Percentiles rank a stretch among this genome's conserved stretches.
These are phyloP conservation scores for Beauveria pseudobassiana DNA, from an alignment of 2,329 filamentous ascomycete species.

Conservation along the genomic window DNA sequence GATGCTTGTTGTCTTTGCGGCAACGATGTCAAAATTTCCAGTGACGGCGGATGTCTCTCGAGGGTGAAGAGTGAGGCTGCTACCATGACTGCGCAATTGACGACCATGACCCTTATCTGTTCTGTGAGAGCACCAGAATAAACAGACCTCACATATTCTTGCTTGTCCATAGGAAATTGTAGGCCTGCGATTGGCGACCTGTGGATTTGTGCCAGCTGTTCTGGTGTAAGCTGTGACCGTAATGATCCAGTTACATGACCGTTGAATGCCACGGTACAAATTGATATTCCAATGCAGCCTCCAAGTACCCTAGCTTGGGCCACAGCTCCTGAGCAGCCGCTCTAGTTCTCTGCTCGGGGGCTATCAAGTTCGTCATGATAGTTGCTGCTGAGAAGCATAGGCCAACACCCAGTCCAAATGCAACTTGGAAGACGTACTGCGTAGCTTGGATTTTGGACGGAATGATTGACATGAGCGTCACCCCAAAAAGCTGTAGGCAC, in stretches of 20 bases:
- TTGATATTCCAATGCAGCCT: constrained; percentile 50
- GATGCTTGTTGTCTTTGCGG: constrained; percentile 22
- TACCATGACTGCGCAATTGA: constrained; percentile 35
- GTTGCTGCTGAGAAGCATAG: constrained; percentile 50
- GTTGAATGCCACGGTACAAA: constrained; percentile 54
- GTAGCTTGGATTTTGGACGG: constrained; percentile 25
- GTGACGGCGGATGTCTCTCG: constrained; percentile 32
- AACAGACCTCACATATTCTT: constrained; percentile 29
- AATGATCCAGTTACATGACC: constrained; percentile 32
- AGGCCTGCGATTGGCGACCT: constrained; percentile 35
- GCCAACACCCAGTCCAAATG: constrained; percentile 53
- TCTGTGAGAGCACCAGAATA: constrained; percentile 40
- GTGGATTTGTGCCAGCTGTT: constrained; percentile 35
- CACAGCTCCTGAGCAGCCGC: constrained; percentile 51
- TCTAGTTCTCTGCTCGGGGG: constrained; percentile 38
- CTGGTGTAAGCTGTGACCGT: constrained; percentile 24
- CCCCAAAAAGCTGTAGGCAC: constrained; percentile 44
- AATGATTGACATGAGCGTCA: constrained; percentile 42
- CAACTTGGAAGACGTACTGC: constrained; percentile 47
- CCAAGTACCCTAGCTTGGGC: constrained; percentile 54
- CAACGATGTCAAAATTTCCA: constrained; percentile 24
- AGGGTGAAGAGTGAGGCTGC: constrained; percentile 36
- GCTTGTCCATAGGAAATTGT: constrained; percentile 25
- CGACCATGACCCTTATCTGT: constrained; percentile 39
- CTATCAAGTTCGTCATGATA: constrained; percentile 48